These are phyloP conservation scores for Podospora pseudoanserina DNA, from an alignment of 495 filamentous ascomycete species.

Conservation along the genomic window DNA sequence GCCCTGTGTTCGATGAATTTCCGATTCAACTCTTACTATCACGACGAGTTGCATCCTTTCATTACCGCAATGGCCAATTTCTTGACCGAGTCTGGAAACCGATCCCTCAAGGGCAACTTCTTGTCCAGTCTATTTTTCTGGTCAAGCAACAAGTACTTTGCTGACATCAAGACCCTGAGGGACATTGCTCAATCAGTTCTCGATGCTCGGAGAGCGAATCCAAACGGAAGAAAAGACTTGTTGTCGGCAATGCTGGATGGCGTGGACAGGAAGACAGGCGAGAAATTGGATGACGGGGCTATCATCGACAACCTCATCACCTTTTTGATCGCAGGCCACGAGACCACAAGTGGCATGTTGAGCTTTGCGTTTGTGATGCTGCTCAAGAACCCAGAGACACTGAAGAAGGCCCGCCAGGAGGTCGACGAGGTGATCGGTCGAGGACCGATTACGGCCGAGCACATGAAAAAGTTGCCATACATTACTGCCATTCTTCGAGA, in stretches of 20 bases:
- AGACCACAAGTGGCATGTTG: constrained; percentile 62
- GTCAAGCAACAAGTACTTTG: constrained; percentile 54
- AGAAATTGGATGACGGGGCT: constrained; percentile 55
- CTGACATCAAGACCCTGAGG: constrained; percentile 55
- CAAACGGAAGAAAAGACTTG: constrained; percentile 62
- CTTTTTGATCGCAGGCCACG: constrained; percentile 70
- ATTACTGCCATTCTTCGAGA: constrained; percentile 62
- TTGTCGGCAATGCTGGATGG: constrained; percentile 67
- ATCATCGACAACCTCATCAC: constrained; percentile 73
- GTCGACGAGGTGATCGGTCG: constrained; percentile 61
- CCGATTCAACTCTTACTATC: constrained; percentile 65
- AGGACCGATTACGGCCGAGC: constrained; percentile 60
- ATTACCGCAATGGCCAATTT: constrained; percentile 60
- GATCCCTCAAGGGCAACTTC: constrained; percentile 49
- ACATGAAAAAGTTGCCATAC: constrained; percentile 56
- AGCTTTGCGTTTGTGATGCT: constrained; percentile 59
- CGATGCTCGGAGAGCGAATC: constrained; percentile 53
- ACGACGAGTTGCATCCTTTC: constrained; percentile 61
- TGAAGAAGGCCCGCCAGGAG: constrained; percentile 55
- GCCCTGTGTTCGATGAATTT: constrained; percentile 62
- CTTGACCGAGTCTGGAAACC: constrained; percentile 52
- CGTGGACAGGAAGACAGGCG: constrained; percentile 62
- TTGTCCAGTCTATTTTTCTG: constrained; percentile 49
- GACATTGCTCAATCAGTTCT: constrained; percentile 58
- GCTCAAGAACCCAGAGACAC: constrained; percentile 47